Evolutionary conservation across 768 basidiomycete species (phyloP), one percentile per base, ranked within the genome.

Genomic region (Dacryopinax spathularia): DNA sequence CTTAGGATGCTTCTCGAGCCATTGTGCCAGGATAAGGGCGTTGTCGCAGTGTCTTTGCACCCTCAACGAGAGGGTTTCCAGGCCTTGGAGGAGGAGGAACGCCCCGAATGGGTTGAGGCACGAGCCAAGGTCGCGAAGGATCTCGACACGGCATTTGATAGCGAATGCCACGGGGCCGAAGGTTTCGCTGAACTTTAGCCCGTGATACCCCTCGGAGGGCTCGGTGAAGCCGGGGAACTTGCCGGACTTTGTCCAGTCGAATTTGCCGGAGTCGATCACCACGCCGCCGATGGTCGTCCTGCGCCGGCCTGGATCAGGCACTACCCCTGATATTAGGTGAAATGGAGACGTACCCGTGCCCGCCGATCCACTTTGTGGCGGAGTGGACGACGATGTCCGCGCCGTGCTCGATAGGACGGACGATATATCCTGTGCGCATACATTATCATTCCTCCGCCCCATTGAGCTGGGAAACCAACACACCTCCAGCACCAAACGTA

Each of bases 341-440:
- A 61, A 34, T 18, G 27, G n/a, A 13, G 18, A 61, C 60, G 22
- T 31, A 61, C 36, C 48, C 67, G 34, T 65, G 63, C 5, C 66
- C 64, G 13, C 86, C 84, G 34, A 90, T 89, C 89, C 89, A 91
- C 69, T 91, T 90, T 0, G 89, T 89, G 0, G 86, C 86, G 60
- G 84, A 86, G 71, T 89, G 84, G 18, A 89, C 78, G 64, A 90
- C 77, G 64, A 91, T 87, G 66, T 91, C 87, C 0, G 89, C 88
- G 15, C 89, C 89, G 68, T 82, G 79, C 25, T 84, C 79, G 65
- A 90, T 82, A 1, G 89, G 89, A 1, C 79, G 77, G 64, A 85
- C 76, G 62, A 90, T 78, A 68, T 88, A 91, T 2, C 75, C 72
- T 71, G 62, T 13, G 18, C 20, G 7, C 22, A 20, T n/a, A 18